Evolutionary conservation across 768 basidiomycete genomes (phyloP), one percentile per base, ranked within the genome.

Genomic region (Hysterangium stoloniferum): DNA sequence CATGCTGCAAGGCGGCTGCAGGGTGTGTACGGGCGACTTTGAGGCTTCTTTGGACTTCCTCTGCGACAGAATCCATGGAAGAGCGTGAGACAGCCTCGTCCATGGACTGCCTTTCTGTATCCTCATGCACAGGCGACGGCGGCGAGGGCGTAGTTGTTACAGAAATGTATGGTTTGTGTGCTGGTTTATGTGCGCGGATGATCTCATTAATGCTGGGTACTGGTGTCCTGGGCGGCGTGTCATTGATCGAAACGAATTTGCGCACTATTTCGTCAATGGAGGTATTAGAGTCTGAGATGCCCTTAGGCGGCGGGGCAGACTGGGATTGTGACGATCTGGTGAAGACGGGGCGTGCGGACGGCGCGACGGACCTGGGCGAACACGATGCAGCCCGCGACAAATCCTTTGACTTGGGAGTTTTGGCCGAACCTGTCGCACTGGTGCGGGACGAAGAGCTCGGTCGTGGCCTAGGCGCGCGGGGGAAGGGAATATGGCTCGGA

Each of bases 181-280:
- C 71, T n/a, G 86, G 85, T 2, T 82, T 80, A 67, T 91, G 80
- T 24, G 77, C 77, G 25, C 84, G 81, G 54, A 93, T 92, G 54
- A 93, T 93, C 51, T 93, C 89, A 34, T 84, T 85, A 61, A 93
- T 93, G 12, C 87, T 86, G 41, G 90, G 89, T 6, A 81, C 77
- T 44, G 83, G 61, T 17, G 68, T 69, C 63, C 78, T 61, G 57
- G 65, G 54, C 69, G 68, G 43, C 51, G 58, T 29, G 56, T 56
- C 51, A 50, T 27, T 29, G 31, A 40, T 6, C 22, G 45, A 29
- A 24, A 54, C 52, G 11, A 33, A 41, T 12, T 33, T 45, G 6
- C 54, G 54, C 41, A 55, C 25, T 6, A 52, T 52, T 19, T 55
- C 54, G 25, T 55, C 54, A 45, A 54, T 53, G n/a, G 54, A 55